phyloP scores from a whole-genome alignment of 108 stramenopile species.

The Skeletonema costatum region DNA sequence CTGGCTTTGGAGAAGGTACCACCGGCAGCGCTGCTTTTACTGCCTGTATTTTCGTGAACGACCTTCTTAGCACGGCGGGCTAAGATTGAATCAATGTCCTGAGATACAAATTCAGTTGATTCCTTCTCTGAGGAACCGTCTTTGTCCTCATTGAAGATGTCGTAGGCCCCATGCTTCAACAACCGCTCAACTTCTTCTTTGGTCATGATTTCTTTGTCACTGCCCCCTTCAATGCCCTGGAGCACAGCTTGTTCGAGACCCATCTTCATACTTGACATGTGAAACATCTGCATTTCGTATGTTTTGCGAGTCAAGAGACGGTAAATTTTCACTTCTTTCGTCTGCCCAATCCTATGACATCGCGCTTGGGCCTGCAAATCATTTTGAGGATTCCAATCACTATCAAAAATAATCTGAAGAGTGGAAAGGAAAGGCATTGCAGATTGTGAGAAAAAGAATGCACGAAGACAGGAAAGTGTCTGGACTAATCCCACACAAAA shows the following conservation, averaged over 20 bases:
- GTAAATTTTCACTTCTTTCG: slow-evolving; percentile 85
- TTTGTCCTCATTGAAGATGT: slow-evolving; percentile 88
- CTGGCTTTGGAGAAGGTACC: slow-evolving; percentile 93
- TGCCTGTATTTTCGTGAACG: slow-evolving; percentile 83
- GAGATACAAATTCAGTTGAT: slow-evolving; percentile 77
- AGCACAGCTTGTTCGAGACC: slow-evolving; percentile 98
- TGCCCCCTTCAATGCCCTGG: slow-evolving; percentile 81
- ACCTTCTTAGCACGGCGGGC: slow-evolving; percentile 70
- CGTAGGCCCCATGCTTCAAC: slow-evolving; percentile 89
- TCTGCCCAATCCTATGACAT: slow-evolving; percentile 99
- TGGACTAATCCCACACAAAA: too few relatives aligned
- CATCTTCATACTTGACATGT: slow-evolving; percentile 96
- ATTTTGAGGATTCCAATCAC: slow-evolving; percentile 98
- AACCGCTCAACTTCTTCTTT: slow-evolving; percentile 84
- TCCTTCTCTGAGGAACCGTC: slow-evolving; percentile 78
- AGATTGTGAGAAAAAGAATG: not conserved
- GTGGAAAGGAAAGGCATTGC: not conserved
- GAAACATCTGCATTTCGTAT: slow-evolving; percentile 98
- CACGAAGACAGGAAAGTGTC: not conserved
- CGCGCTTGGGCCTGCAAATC: slow-evolving; percentile 96
- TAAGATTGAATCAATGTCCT: slow-evolving; percentile 90
- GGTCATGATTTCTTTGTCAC: slow-evolving; percentile 69
- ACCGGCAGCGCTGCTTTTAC: slow-evolving; percentile 72
- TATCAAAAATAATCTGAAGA: slow-evolving; percentile 92
- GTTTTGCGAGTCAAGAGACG: slow-evolving; percentile 95